Evolutionary conservation across 2,329 filamentous ascomycete genomes (phyloP).

Genomic region (Talaromyces amestolkiae): DNA sequence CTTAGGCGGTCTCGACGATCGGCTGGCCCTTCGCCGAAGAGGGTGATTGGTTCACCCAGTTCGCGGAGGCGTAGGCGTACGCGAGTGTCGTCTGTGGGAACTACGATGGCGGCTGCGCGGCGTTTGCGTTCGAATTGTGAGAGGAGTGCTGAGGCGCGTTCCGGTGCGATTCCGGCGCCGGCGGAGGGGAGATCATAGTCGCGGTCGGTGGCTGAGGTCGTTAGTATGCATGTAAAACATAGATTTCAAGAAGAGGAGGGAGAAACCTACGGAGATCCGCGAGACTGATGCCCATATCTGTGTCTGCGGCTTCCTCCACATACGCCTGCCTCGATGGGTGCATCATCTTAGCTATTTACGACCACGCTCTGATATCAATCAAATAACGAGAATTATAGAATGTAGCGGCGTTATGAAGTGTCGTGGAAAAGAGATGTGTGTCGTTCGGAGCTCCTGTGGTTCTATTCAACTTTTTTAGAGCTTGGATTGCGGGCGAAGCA

Average conservation of each 20-base stretch:
- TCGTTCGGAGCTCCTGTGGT: neutral
- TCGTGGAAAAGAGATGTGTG: slow-evolving; percentile 1
- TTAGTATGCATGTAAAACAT: slow-evolving; percentile 7
- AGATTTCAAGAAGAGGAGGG: neutral
- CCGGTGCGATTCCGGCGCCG: slow-evolving; percentile 65
- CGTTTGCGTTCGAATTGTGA: slow-evolving; percentile 90
- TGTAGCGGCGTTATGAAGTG: neutral
- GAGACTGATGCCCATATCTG: slow-evolving; percentile 60
- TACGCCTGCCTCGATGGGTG: slow-evolving; percentile 91
- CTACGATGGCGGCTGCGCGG: slow-evolving; percentile 80
- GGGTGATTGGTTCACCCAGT: slow-evolving; percentile 86
- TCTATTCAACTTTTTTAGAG: slow-evolving; percentile 6
- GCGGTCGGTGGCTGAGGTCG: slow-evolving; percentile 62
- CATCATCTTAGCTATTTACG: slow-evolving; percentile 50
- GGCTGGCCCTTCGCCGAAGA: slow-evolving; percentile 85
- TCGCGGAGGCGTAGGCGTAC: slow-evolving; percentile 79
- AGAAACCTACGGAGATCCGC: slow-evolving; percentile 60
- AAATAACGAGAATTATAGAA: neutral
- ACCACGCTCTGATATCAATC: neutral
- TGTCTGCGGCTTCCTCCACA: slow-evolving; percentile 72
- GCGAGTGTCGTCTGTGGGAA: slow-evolving; percentile 88
- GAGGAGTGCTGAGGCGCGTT: slow-evolving; percentile 80
- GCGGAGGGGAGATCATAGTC: slow-evolving; percentile 76
- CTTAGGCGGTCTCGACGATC: slow-evolving; percentile 85
- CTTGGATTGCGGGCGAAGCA: slow-evolving; percentile 1